Base-by-base conservation (phyloP, 2,329 filamentous ascomycete genomes). In the Sporothrix variecibatus region DNA sequence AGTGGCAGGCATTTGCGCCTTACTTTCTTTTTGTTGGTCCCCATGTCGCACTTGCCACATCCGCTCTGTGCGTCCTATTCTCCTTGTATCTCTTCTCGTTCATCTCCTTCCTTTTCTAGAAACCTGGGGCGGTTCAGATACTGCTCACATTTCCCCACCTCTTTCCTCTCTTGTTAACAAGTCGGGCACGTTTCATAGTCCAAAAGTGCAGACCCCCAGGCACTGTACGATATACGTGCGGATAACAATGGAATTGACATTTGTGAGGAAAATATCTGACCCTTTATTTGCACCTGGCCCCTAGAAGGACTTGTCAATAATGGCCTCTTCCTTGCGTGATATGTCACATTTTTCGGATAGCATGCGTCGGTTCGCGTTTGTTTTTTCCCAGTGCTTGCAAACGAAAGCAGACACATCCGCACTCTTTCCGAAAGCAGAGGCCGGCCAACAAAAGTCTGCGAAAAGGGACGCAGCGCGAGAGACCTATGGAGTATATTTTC, bases 341-440 rank as follows among this genome's bases (percentile, higher is more conserved):
- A 26, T 26, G 31, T 70, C 67, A 70, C 67, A 70, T 70, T 70
- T 70, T 51, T 68, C 65, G 65, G 65, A 68, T 51, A 51, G 26
- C 65, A n/a, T 68, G 17, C 26, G 49, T 56, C 46, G 28, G 65
- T 38, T 34, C 46, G 46, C 46, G 65, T 38, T 53, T 53, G 65
- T 6, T 69, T 28, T 26, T 70, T 53, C 49, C 9, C 26, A 20
- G 9, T 56, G 65, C 34, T 51, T 68, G 62, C 38, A 67, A 34
- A 34, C 34, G 34, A 34, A 34, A 28, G 38, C 38, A 8, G n/a
- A n/a, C 38, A 9, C 38, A 43, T 9, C 62, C 28, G 38, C 62
- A 38, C 53, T 60, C 26, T 6, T 34, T 31, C 34, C 31, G 6
- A 38, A 38, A 62, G 6, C 43, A 49, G 20, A 49, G 2, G 43